Evolutionary conservation across 1,284 basidiomycete species (phyloP), one percentile per base, ranked within the genome.

Genomic region (Boletus smithii): DNA sequence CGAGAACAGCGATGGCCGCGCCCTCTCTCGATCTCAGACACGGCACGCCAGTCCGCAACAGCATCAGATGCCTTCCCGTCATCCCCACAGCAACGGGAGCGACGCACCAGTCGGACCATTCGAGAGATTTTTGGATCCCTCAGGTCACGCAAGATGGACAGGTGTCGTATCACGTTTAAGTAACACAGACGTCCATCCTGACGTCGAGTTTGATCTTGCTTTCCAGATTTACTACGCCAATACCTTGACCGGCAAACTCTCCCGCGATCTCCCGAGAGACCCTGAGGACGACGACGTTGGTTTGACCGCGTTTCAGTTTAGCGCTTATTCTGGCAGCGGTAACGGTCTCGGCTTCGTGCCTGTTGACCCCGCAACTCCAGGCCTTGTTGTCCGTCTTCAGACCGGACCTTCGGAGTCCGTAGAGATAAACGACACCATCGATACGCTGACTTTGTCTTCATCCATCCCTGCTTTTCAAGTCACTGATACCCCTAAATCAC

Each of bases 221-320:
- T n/a, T 26, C 30, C 24, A 64, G 62, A 68, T 64, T 33, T 64
- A 61, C 46, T 64, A 68, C 26, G 51, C 49, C 41, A 66, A 64
- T 23, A 68, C 65, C 3, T 4, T 65, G 32, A 68, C 65, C 0
- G 65, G 62, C 5, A 57, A 49, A 22, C 57, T 47, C 32, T 52
- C 62, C n/a, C 60, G 64, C 17, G 62, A 64, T 44, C 49, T 64
- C 26, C 62, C 62, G 6, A 52, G 42, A 17, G 65, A 64, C 39
- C 11, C 50, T 8, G 63, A 61, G n/a, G 56, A 62, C 33, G 63
- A 58, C 36, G 36, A 18, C 14, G 36, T 47, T 9, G 42, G 48
- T 11, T 22, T 61, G 3, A 49, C 49, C 17, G 17, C 49, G 3
- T 51, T 54, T 23, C 50, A 52, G 44, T 53, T 50, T 27, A 53